phyloP scores from a whole-genome alignment of 768 basidiomycete species.

The Holtermannia corniformis region DNA sequence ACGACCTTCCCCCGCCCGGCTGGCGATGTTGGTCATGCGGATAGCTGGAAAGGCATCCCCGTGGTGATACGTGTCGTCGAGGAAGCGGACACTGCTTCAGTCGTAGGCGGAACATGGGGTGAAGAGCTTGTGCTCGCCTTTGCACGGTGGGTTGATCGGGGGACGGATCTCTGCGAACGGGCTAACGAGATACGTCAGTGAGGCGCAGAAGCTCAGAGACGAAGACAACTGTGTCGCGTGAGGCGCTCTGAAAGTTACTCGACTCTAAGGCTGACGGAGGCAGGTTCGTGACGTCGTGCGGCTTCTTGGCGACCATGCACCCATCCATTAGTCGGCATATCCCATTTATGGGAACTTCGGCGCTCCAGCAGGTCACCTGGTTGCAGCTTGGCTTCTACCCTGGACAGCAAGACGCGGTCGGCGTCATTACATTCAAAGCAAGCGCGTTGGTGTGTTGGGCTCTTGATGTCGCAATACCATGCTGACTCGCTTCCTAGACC shows the following conservation, averaged over 20 bases:
- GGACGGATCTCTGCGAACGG: too few species aligned
- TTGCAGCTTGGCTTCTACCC: constrained; percentile 18
- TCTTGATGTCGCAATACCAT: not conserved
- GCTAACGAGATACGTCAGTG: too few species aligned
- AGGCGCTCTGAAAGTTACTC: too few species aligned
- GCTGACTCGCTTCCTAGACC: constrained; percentile 4
- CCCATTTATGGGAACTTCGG: constrained; percentile 19
- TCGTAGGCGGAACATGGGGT: constrained; percentile 18
- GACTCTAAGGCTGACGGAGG: too few species aligned
- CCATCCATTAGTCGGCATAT: constrained; percentile 16
- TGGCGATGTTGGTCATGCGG: constrained; percentile 18
- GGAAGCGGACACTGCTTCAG: constrained; percentile 9
- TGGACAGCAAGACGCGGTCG: constrained; percentile 11
- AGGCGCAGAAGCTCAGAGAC: constrained; percentile 16
- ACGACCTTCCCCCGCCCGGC: constrained; percentile 22
- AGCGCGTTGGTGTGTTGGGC: constrained; percentile 12
- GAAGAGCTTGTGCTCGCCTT: constrained; percentile 19
- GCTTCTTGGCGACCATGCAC: constrained; percentile 30
- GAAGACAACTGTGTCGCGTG: constrained; percentile 20
- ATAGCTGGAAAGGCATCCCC: constrained; percentile 17
- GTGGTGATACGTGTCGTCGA: constrained; percentile 20
- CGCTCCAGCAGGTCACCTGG: constrained; percentile 19
- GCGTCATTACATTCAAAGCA: constrained; percentile 21
- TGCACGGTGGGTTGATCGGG: too few species aligned
- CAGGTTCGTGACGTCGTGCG: constrained; percentile 24